Conservation (phyloP, 371 early-diverging fungal species). For the Apophysomyces ossiformis region DNA sequence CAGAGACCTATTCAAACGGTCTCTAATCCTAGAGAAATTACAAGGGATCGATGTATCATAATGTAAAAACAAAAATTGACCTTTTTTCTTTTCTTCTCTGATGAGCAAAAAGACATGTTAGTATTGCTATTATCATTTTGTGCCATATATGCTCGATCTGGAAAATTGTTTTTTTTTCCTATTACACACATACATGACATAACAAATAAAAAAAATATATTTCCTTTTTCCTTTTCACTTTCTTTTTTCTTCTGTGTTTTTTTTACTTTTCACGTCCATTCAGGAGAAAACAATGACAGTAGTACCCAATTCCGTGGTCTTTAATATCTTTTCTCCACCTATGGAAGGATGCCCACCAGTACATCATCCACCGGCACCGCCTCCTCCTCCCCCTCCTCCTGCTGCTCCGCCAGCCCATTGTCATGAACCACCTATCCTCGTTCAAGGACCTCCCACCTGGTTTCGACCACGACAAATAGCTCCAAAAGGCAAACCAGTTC, state of each 20-base stretch:
- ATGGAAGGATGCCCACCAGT: neutral
- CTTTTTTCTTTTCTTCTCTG: neutral
- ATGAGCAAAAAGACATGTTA: neutral
- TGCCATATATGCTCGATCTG: no score
- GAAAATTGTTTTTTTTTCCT: neutral
- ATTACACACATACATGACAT: neutral
- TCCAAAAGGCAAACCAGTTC: slow-evolving; percentile 7
- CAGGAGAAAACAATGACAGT: neutral
- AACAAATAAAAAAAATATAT: slow-evolving; percentile 7
- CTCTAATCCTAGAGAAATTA: slow-evolving; percentile 1
- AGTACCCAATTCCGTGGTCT: neutral
- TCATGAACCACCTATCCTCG: neutral
- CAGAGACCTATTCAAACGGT: neutral
- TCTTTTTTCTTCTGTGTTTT: neutral
- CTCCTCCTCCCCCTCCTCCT: slow-evolving; percentile 5
- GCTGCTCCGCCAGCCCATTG: slow-evolving; percentile 9
- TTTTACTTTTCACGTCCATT: neutral
- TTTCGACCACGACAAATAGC: slow-evolving; percentile 7
- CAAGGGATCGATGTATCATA: slow-evolving; percentile 4
- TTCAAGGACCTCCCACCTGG: slow-evolving; percentile 14
- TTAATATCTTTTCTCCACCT: slow-evolving; percentile 3
- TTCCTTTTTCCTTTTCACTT: neutral
- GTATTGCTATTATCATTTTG: no score
- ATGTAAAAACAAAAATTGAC: neutral
- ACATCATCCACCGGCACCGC: neutral